phyloP scores from a whole-genome alignment of 1,139 yeast species.

The Taiozyma sp. region DNA sequence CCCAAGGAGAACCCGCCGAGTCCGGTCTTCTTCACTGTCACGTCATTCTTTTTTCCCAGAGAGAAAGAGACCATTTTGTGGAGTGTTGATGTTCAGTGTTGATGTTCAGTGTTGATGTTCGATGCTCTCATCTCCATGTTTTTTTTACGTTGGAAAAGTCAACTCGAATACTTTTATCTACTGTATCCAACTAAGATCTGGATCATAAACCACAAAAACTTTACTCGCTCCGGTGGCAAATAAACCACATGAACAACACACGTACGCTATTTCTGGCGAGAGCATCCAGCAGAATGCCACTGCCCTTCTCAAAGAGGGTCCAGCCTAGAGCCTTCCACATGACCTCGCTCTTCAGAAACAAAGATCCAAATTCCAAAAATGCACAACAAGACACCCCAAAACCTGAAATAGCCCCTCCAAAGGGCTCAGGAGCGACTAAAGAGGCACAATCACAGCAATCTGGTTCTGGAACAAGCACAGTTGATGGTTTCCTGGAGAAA shows the following conservation, averaged over 20 bases:
- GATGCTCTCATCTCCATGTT: neutral
- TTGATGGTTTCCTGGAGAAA: conserved; percentile 5
- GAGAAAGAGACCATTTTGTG: conserved; percentile 18
- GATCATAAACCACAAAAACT: neutral
- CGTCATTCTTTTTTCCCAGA: conserved; percentile 17
- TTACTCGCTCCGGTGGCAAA: neutral
- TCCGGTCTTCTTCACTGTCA: conserved; percentile 3
- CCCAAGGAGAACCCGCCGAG: conserved; percentile 24
- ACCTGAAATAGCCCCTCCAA: neutral
- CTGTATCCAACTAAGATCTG: neutral
- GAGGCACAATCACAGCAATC: neutral
- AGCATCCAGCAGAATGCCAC: neutral
- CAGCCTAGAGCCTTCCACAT: neutral
- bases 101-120: neutral
- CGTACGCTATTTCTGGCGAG: neutral
- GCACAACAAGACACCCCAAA: neutral
- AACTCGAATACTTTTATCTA: neutral
- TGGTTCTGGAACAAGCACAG: neutral
- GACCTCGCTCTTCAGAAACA: neutral
- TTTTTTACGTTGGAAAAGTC: neutral
- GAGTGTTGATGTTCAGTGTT: neutral
- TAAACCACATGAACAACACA: neutral
- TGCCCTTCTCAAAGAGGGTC: neutral
- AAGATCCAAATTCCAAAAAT: neutral
- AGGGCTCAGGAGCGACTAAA: neutral